phyloP scores from a whole-genome alignment of 2,329 filamentous ascomycete genomes.

The Neofusicoccum umdonicola region DNA sequence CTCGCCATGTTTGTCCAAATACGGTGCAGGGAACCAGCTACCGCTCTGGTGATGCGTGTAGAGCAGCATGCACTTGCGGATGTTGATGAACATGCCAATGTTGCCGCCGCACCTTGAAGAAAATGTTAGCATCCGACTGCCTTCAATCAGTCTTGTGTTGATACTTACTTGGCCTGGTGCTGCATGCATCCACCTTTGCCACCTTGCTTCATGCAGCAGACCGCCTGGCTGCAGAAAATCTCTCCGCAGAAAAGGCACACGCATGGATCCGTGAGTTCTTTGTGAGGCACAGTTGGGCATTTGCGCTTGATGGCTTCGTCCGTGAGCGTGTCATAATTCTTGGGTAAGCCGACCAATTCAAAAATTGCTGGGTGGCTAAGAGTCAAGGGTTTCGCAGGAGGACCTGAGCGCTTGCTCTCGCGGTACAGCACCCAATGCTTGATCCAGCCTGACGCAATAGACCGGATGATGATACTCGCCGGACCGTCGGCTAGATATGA shows the following conservation, averaged over 20 bases:
- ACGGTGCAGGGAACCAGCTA: slow-evolving; percentile 83
- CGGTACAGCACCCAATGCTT: slow-evolving; percentile 54
- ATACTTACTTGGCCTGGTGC: slow-evolving; percentile 75
- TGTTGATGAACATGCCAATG: slow-evolving; percentile 92
- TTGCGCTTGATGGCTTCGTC: slow-evolving; percentile 82
- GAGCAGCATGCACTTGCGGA: slow-evolving; percentile 90
- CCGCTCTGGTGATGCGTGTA: slow-evolving; percentile 81
- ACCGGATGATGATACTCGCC: slow-evolving; percentile 42
- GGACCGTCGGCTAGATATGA: slow-evolving; percentile 48
- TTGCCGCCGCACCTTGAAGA: slow-evolving; percentile 73
- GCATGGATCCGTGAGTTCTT: slow-evolving; percentile 85
- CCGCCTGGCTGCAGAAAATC: slow-evolving; percentile 92
- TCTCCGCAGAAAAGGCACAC: slow-evolving; percentile 94
- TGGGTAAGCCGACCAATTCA: slow-evolving; percentile 87
- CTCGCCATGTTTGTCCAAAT: slow-evolving; percentile 94
- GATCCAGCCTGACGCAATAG: slow-evolving; percentile 69
- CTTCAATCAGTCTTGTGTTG: too few relatives aligned
- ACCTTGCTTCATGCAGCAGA: slow-evolving; percentile 76
- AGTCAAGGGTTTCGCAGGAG: slow-evolving; percentile 41
- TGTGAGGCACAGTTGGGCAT: slow-evolving; percentile 79
- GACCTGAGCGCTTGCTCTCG: slow-evolving; percentile 19
- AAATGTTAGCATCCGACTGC: slow-evolving; percentile 17
- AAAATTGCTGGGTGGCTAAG: slow-evolving; percentile 86
- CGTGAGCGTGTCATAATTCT: slow-evolving; percentile 87
- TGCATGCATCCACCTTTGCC: slow-evolving; percentile 68